Evolutionary conservation across 768 basidiomycete species (phyloP).

Genomic region (Dacryopinax spathularia): DNA sequence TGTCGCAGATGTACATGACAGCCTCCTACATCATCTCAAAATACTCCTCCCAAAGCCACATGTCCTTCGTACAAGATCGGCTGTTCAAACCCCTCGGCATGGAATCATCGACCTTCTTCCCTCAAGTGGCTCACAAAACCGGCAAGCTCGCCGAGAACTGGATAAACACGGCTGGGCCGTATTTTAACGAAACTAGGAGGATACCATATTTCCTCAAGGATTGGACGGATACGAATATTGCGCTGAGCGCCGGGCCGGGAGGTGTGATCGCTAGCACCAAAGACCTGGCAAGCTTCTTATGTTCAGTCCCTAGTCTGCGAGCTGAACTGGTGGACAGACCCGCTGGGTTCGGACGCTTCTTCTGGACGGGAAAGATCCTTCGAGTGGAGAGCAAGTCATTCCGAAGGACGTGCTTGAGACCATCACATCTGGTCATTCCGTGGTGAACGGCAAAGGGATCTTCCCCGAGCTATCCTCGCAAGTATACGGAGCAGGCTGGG

Average conservation of each 20-base stretch:
- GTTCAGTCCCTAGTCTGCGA: not conserved
- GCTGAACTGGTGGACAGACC: constrained; percentile 18
- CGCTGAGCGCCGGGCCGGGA: constrained; percentile 27
- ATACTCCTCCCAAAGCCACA: constrained; percentile 25
- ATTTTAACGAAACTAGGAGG: constrained; percentile 17
- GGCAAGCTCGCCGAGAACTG: constrained; percentile 27
- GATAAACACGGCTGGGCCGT: constrained; percentile 11
- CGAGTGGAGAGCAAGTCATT: constrained; percentile 24
- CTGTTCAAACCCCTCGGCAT: constrained; percentile 32
- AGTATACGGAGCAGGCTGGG: constrained; percentile 35
- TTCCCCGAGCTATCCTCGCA: constrained; percentile 18
- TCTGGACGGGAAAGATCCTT: constrained; percentile 22
- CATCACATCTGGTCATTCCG: constrained; percentile 22
- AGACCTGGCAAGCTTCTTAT: constrained; percentile 32
- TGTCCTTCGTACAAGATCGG: constrained; percentile 30
- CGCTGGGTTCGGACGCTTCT: constrained; percentile 30
- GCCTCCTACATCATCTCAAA: constrained; percentile 24
- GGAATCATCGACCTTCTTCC: constrained; percentile 29
- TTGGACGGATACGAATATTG: constrained; percentile 15
- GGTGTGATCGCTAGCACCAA: constrained; percentile 32
- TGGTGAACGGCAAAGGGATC: constrained; percentile 14
- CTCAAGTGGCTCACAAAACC: constrained; percentile 20
- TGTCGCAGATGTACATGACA: constrained; percentile 28
- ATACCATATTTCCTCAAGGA: constrained; percentile 22
- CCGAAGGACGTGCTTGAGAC: constrained; percentile 21